Percentiles rank a stretch among this genome's conserved stretches.
These are phyloP conservation scores for Carnegiea gigantea DNA, from an alignment of 179 eudicot species.

Conservation along the genomic window DNA sequence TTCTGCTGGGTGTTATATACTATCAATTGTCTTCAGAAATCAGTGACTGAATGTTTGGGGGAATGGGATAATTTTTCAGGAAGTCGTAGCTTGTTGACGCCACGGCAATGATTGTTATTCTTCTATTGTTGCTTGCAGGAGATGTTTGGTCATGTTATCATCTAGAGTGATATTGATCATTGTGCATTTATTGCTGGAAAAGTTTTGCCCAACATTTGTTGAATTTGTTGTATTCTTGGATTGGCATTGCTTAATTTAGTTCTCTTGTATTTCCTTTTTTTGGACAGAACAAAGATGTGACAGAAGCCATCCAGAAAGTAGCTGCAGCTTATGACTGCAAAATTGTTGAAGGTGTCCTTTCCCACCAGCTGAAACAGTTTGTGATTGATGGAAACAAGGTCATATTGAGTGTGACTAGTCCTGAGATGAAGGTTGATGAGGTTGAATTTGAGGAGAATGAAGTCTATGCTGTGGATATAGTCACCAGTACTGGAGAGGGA, in stretches of 20 bases:
- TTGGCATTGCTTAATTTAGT: background rate
- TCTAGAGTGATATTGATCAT: background rate
- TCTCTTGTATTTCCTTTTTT: background rate
- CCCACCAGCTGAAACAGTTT: constrained; percentile 94
- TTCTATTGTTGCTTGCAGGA: background rate
- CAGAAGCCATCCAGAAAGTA: constrained; percentile 97
- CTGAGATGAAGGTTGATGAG: constrained; percentile 90
- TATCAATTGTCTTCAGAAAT: too few relatives aligned
- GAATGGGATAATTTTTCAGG: background rate
- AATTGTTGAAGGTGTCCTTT: constrained; percentile 97
- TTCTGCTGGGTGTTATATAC: too few relatives aligned
- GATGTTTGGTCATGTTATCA: background rate
- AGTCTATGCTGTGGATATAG: constrained; percentile 85
- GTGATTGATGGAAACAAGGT: constrained; percentile 99
- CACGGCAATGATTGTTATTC: background rate
- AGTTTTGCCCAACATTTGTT: background rate
- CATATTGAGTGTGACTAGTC: constrained; percentile 66
- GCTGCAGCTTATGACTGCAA: constrained; percentile 97
- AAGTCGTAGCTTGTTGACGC: background rate
- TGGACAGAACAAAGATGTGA: constrained; percentile 84
- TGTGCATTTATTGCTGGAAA: background rate
- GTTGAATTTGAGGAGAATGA: constrained; percentile 98
- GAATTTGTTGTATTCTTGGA: background rate
- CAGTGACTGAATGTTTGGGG: background rate
- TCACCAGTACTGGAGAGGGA: constrained; percentile 94